Evolutionary conservation across 805 yeast genomes (phyloP).

Genomic region (Sugiyamaella chiloensis): DNA sequence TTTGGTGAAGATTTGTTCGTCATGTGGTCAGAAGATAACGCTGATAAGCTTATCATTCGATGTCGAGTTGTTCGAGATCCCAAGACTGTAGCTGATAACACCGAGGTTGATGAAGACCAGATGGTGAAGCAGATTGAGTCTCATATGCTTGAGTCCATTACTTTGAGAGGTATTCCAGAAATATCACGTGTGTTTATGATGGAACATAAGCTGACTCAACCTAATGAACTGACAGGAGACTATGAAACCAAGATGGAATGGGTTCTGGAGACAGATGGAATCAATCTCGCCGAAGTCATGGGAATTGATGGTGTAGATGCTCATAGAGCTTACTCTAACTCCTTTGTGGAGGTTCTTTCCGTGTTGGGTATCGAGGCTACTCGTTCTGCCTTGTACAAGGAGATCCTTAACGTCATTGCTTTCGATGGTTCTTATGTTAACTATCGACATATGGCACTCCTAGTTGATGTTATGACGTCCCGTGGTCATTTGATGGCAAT

Average conservation of each 20-base stretch:
- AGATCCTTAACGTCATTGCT: conserved; percentile 94
- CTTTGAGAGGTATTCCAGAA: conserved; percentile 93
- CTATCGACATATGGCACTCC: conserved; percentile 95
- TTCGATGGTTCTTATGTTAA: conserved; percentile 99
- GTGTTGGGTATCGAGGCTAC: conserved; percentile 99
- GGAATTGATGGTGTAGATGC: conserved; percentile 93
- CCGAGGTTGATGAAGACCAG: conserved; percentile 95
- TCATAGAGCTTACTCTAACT: conserved; percentile 86
- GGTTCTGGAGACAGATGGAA: conserved; percentile 99
- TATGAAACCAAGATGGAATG: conserved; percentile 88
- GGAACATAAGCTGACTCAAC: conserved; percentile 39
- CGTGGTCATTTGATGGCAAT: conserved; percentile 98
- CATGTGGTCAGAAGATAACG: conserved; percentile 99
- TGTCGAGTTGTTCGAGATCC: conserved; percentile 98
- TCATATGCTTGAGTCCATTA: conserved; percentile 92
- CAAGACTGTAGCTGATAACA: conserved; percentile 86
- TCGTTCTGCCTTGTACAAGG: conserved; percentile 87
- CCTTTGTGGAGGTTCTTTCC: conserved; percentile 90
- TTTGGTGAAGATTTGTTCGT: conserved; percentile 95
- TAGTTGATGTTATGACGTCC: conserved; percentile 98
- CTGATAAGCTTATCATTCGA: conserved; percentile 93
- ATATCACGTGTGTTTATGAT: conserved; percentile 76
- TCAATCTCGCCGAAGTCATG: conserved; percentile 91
- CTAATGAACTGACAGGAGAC: conserved; percentile 77
- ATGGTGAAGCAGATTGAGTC: conserved; percentile 92